Evolutionary conservation across 768 basidiomycete genomes (phyloP), one percentile per base, ranked within the genome.

Genomic region (Tulasnella sp.): DNA sequence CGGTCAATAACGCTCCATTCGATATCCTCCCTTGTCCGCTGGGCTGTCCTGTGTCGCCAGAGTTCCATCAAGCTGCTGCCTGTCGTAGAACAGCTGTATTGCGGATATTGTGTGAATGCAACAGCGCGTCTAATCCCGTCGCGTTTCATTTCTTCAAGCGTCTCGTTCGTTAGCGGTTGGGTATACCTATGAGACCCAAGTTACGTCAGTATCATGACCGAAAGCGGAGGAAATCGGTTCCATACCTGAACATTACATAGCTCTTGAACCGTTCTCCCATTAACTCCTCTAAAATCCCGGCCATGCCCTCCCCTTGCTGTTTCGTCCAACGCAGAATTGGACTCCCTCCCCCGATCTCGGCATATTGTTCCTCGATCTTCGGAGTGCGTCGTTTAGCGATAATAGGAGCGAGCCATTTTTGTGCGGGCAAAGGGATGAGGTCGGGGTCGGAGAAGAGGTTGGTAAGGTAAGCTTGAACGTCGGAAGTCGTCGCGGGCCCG

Each of bases 1-100:
- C 96, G 79, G 71, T 99, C 96, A 66, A 99, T 86, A 5, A 98
- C 92, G 67, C 88, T 94, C 96, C 96, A 99, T 65, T 90, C 79
- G 21, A 99, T 77, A 71, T 64, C 75, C 19, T 57, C 55, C 14
- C 52, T 23, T 4, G 39, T 40, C n/a, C 48, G 45, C 79, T 50
- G 79, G 78, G 64, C 70, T 72, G 67, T 54, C 63, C 62, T 9
- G 42, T 61, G 29, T 58, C 61, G 31, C 53, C 79, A 93, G 25
- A 99, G 71, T 68, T 99, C 96, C 65, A 98, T 99, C 66, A 99
- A 67, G 68, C 89, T 93, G 71, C 92, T 96, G 49, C 96, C 96
- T 0, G 96, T 98, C 9, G 96, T 99, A 61, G 89, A 93, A 70
- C 96, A 99, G 65, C 85, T 88, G 70, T 99, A 99, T 69, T 99